Evolutionary conservation across 768 basidiomycete genomes (phyloP).

Genomic region (Trichaptum fuscoviolaceum): DNA sequence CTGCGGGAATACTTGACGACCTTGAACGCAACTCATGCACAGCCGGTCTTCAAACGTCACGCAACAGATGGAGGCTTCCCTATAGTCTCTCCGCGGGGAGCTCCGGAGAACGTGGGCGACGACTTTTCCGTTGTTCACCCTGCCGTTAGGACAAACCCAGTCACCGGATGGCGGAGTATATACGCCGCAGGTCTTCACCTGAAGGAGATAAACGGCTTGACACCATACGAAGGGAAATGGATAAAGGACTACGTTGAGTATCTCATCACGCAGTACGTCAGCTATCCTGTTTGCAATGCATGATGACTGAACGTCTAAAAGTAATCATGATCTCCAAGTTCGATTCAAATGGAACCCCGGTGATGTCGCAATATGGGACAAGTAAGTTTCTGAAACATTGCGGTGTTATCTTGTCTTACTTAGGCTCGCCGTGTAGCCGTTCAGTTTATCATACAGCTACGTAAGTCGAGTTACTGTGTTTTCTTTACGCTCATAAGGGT

Average conservation of each 20-base stretch:
- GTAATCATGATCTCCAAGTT: slow-evolving; percentile 54
- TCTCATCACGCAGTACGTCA: background rate
- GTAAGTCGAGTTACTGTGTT: slow-evolving; percentile 11
- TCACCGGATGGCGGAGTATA: slow-evolving; percentile 28
- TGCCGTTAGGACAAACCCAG: slow-evolving; percentile 27
- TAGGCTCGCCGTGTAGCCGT: slow-evolving; percentile 17
- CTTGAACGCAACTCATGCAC: slow-evolving; percentile 52
- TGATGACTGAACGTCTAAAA: background rate
- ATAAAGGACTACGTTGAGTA: background rate
- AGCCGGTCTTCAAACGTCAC: slow-evolving; percentile 29
- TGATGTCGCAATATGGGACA: slow-evolving; percentile 60
- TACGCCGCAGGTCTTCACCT: slow-evolving; percentile 13
- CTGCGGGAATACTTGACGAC: slow-evolving; percentile 51
- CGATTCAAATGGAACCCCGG: slow-evolving; percentile 47
- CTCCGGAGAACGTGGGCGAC: slow-evolving; percentile 46
- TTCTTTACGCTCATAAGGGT: background rate
- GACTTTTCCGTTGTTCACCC: slow-evolving; percentile 46
- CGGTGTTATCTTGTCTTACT: background rate
- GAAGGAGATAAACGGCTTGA: background rate
- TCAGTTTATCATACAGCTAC: slow-evolving; percentile 40
- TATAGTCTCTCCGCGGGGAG: slow-evolving; percentile 41
- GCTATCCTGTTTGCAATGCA: background rate
- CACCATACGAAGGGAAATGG: background rate
- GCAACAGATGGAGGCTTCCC: slow-evolving; percentile 17
- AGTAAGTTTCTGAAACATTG: slow-evolving; percentile 16